Evolutionary conservation across 352 stramenopile genomes (phyloP), one percentile per base, ranked within the genome.

Genomic region (Phytophthora megakarya): DNA sequence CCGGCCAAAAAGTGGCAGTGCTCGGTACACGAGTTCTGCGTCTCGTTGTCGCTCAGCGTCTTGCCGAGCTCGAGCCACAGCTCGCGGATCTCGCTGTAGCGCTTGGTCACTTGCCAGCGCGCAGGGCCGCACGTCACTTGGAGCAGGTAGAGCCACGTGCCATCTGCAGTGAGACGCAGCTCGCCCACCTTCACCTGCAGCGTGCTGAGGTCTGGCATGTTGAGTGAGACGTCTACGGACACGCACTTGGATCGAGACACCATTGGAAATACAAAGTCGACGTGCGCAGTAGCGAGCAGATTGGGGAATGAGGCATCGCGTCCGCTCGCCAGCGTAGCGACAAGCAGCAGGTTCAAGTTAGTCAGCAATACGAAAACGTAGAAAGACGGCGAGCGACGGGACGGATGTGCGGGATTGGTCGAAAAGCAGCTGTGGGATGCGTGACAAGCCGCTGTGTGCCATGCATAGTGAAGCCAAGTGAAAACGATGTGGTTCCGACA

Each of bases 71-170:
- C 47, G 6, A 76, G 58, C 76, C 77, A 92, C 63, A 92, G 81
- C 49, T 74, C 80, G 65, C 83, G 83, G 61, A 92, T 89, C 61
- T 90, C 80, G 63, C 80, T 80, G 72, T 92, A 92, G 26, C 83
- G 80, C 61, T 83, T 84, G 43, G 53, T 37, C 44, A 89, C 61
- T 12, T 79, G 66, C 83, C 83, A 92, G 39, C 65, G 63, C 38
- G 67, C 56, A n/a, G 48, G 52, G 23, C 60, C 70, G 55, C 75
- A 88, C n/a, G 66, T 61, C 32, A 92, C 70, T n/a, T 89, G 62
- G 35, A 92, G 73, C 56, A 83, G 70, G 55, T 89, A 92, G 18
- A 84, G 73, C 83, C 83, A 92, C 49, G 72, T 84, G 42, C 79
- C 76, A 25, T 92, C 77, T 19, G 72, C 59, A 9, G 78, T 73